Percentiles rank a stretch among this genome's conserved stretches.
phyloP scores from a whole-genome alignment of 2,329 filamentous ascomycete species.

The Diaporthe citri region DNA sequence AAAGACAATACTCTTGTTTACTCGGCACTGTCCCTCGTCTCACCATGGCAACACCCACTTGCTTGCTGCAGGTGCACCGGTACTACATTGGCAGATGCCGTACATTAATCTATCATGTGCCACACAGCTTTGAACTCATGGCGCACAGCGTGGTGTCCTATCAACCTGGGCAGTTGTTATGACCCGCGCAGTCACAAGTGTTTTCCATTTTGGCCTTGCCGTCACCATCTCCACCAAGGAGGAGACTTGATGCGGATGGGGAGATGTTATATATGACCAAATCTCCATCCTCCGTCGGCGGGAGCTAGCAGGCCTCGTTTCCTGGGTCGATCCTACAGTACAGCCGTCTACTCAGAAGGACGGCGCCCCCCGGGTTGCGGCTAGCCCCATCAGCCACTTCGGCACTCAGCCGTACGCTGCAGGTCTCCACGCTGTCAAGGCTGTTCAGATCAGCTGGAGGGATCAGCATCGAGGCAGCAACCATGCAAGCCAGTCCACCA shows the following conservation, averaged over 20 bases:
- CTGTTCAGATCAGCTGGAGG: neutral
- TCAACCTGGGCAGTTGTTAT: neutral
- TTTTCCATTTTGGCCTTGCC: neutral
- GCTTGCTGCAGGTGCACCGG: conserved; percentile 4
- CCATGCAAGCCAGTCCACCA: neutral
- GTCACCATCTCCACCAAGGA: neutral
- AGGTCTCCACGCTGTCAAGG: conserved; percentile 21
- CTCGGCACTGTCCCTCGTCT: conserved; percentile 1
- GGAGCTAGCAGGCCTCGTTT: conserved; percentile 11
- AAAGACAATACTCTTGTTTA: conserved; percentile 9
- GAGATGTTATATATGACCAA: neutral
- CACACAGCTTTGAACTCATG: neutral
- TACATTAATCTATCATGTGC: neutral
- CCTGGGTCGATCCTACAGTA: neutral
- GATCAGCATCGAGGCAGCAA: conserved; percentile 4
- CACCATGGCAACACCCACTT: conserved; percentile 24
- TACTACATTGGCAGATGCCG: neutral
- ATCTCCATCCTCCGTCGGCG: neutral
- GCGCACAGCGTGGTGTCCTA: neutral
- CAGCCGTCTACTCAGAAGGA: conserved; percentile 1
- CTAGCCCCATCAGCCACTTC: conserved; percentile 24
- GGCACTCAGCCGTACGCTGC: conserved; percentile 20
- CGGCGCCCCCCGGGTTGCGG: neutral
- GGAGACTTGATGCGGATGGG: neutral
- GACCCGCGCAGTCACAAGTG: neutral